Conservation (phyloP, 179 eudicot genomes). For the Carnegiea gigantea region DNA sequence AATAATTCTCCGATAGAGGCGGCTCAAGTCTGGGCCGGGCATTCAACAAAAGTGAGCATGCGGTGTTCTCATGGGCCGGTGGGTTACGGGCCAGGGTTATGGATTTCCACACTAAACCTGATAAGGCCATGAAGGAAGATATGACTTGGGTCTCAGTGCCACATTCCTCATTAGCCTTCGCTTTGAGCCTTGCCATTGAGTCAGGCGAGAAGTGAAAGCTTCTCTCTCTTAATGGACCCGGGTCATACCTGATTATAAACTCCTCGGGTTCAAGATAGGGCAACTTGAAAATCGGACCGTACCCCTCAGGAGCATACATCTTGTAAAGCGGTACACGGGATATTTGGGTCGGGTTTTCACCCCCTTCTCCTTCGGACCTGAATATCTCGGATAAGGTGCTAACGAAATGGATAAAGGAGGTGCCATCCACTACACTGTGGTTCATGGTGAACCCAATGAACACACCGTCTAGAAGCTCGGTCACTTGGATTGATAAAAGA, state of each 20-base stretch:
- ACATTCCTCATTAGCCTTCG: slow-evolving; percentile 1
- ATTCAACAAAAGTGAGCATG: not conserved
- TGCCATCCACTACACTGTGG: not conserved
- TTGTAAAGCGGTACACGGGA: not conserved
- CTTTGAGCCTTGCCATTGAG: not conserved
- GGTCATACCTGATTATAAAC: not conserved
- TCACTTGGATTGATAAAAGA: not conserved
- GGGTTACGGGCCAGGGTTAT: not conserved
- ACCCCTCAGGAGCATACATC: not conserved
- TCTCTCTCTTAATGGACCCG: not conserved
- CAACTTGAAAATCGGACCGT: not conserved
- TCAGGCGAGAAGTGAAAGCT: slow-evolving; percentile 4
- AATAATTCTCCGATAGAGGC: not conserved
- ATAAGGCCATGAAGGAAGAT: slow-evolving; percentile 5
- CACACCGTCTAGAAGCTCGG: slow-evolving; percentile 9
- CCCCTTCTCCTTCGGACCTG: not conserved
- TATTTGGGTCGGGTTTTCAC: not conserved
- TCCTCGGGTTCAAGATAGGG: not conserved
- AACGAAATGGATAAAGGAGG: slow-evolving; percentile 9
- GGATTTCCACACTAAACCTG: slow-evolving; percentile 1
- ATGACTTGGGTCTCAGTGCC: not conserved
- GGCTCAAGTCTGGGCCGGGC: not conserved
- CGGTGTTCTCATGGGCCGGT: not conserved
- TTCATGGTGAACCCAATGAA: slow-evolving; percentile 2
- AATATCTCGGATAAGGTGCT: not conserved